Base-by-base conservation (phyloP, 495 filamentous ascomycete species). In the Amorphotheca resinae region DNA sequence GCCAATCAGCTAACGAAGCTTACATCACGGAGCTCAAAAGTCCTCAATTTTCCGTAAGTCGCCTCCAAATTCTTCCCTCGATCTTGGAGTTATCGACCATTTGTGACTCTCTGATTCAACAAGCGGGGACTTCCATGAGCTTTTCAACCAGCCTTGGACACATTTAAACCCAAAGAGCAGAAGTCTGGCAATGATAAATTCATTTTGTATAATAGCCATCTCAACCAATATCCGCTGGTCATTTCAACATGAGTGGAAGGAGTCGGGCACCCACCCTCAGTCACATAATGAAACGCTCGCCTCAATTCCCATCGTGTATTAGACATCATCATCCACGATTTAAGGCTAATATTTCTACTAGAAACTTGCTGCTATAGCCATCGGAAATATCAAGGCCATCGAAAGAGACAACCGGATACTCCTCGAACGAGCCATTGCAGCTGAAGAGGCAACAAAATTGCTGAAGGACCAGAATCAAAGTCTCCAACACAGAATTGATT, bases 301-400 rank as follows among this genome's bases (percentile, higher is more conserved):
- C 26, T 30, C 7, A 30, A 12, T 12, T 30, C 26, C 26, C 26
- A 7, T 12, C 26, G 26, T 7, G 26, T 12, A 30, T 7, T 7
- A 12, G 12, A n/a, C 41, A 11, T 37, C 38, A 32, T 31, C 20
- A 4, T 35, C 15, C 5, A 11, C 4, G 5, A 25, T 15, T 6
- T 12, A 9, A 15, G 36, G 14, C 15, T 46, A 49, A 30, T n/a
- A 15, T 7, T 22, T 5, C 52, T n/a, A n/a, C n/a, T n/a, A n/a
- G n/a, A n/a, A n/a, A 30, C 48, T 41, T 41, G 45, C 44, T 4
- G 45, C 41, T 2, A 45, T 45, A 42, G 48, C 46, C 2, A 38
- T 51, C 22, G 38, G 51, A 23, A 51, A 35, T 11, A 55, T 55
- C 15, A 48, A 44, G 11, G 48, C 41, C 1, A 55, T 55, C 20